These are phyloP conservation scores for Leccinum imitatum DNA, from an alignment of 768 basidiomycete genomes.

Conservation along the genomic window DNA sequence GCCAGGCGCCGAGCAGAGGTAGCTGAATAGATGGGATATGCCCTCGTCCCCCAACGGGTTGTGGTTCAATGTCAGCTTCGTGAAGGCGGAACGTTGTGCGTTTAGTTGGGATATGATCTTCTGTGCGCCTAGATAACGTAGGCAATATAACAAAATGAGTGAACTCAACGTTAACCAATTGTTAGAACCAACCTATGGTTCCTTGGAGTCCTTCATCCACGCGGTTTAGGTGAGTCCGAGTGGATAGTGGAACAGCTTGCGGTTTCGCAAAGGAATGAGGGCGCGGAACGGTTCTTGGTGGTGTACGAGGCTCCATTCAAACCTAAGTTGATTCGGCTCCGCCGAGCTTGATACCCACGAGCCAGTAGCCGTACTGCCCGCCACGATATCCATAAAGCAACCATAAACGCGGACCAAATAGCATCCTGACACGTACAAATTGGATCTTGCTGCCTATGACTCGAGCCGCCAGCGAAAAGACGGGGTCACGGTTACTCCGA, in stretches of 20 bases:
- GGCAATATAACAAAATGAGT: constrained; percentile 5
- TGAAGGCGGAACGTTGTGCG: constrained; percentile 41
- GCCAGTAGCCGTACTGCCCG: neutral
- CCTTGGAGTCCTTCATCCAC: constrained; percentile 25
- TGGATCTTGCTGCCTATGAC: neutral
- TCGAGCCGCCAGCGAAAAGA: neutral
- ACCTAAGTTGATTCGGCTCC: neutral
- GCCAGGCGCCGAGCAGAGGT: constrained; percentile 50
- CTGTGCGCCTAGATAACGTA: constrained; percentile 48
- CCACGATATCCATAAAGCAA: neutral
- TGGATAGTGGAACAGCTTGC: constrained; percentile 11
- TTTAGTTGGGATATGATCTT: constrained; percentile 48
- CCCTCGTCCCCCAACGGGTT: constrained; percentile 62
- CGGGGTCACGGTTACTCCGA: neutral
- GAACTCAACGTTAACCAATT: too few relatives aligned
- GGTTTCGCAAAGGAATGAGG: constrained; percentile 1
- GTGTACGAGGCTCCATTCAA: constrained; percentile 17
- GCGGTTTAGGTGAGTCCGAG: constrained; percentile 19
- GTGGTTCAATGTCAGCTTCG: constrained; percentile 52
- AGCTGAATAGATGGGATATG: constrained; percentile 51
- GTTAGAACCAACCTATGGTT: constrained; percentile 16
- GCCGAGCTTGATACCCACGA: neutral
- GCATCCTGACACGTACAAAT: constrained; percentile 7
- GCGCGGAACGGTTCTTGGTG: neutral
- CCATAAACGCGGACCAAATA: neutral